Base-by-base conservation (phyloP, 805 yeast genomes). In the Pichia rugopelliculosa region DNA sequence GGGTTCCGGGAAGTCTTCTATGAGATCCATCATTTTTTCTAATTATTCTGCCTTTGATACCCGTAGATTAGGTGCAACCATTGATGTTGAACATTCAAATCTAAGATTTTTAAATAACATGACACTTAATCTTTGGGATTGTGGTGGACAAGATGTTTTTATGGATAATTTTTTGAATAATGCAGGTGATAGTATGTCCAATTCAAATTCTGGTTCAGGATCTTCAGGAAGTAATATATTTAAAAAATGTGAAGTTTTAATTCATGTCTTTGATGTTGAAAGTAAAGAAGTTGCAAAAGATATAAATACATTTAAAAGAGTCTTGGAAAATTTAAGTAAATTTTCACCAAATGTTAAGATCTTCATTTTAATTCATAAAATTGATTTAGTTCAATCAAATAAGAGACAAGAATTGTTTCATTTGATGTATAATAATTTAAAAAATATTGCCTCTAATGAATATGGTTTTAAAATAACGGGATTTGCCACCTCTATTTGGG, bases 21-120 rank as follows among this genome's bases (percentile, higher is more conserved):
- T 93, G 99, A 74, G 98, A 57, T 87, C 96, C 41, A 91, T 93
- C 52, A 93, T 93, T 55, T 93, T 93, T 66, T 82, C 95, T 57
- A 93, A 93, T 61, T 93, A 93, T 66, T 87, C 96, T 2, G 99
- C 99, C 0, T 87, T 91, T 61, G 99, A 93, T 62, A 93, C 99
- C 3, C 75, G 98, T 53, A 74, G 98, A 49, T 68, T 93, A 13
- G 98, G 98, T 2, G 98, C 99, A 11, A 93, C 99, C 0, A 90
- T 93, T 48, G 99, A 93, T 61, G 97, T 93, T n/a, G 99, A 93
- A 61, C 96, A 93, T 61, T 88, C 97, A 2, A 96, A 91, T 67
- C 69, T 93, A 47, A 72, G 98, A 44, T 90, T 93, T 59, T 71
- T 93, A 50, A 96, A 96, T 1, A 90, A 91, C 62, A 88, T 93